Evolutionary conservation across 129 eudicot species (phyloP), one percentile per base, ranked within the genome.

Genomic region (Flaveria sonorensis): DNA sequence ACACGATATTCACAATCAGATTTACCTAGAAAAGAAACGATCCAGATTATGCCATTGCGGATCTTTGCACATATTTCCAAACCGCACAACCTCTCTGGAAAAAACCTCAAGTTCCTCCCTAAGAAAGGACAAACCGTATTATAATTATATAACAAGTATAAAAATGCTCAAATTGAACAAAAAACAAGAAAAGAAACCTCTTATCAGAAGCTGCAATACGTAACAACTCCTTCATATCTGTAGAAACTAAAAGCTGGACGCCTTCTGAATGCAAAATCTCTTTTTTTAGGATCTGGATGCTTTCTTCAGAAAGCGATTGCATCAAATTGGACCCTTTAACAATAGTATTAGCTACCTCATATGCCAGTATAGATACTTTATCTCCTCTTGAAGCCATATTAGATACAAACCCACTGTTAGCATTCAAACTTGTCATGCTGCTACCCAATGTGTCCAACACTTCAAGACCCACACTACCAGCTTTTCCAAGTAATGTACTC

Each of bases 281-380:
- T 77, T 91, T 84, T 61, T 79, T 91, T 65, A 94, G 81, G 71
- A 74, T 55, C 76, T 81, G 87, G 71, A 91, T 84, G 81, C 84
- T 91, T 80, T 94, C 99, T 82, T 91, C 86, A 7, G 98, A 91
- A 61, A 94, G 85, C 3, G 97, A 91, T 66, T 91, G 97, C 90
- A 91, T 79, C 68, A 94, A 82, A 71, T 80, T 94, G 68, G 92
- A 81, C 18, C 97, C 99, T 76, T 90, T 88, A 73, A 86, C 91
- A 66, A 94, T 91, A 19, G 99, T 94, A 79, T 91, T 94, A 62
- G 99, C 97, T 56, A 91, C 93, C 81, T 94, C 99, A 83, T 91
- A 94, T 14, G 99, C 96, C 46, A 94, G 73, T 46, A 94, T 91
- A 28, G 92, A 79, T 83, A 94, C 87, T 85, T 84, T 91, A 72